Conservation (phyloP, 2,329 filamentous ascomycete species). For the Aureobasidium uvarum region DNA sequence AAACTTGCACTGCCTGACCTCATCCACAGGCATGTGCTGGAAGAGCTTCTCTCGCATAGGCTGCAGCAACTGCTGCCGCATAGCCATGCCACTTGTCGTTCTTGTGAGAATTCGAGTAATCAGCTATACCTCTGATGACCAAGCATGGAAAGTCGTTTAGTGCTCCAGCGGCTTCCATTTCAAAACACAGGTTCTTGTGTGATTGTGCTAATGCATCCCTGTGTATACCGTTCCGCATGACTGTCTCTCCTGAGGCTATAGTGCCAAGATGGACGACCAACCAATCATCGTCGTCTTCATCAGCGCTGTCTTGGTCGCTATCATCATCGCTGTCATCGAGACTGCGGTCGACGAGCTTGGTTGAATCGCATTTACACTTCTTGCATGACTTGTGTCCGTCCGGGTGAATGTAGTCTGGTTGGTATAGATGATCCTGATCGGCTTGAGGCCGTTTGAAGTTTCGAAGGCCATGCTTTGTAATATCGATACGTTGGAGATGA, state of each 20-base stretch:
- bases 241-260: slow-evolving; percentile 33
- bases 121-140: slow-evolving; percentile 32
- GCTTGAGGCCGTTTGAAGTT: neutral
- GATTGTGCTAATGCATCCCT: slow-evolving; percentile 32
- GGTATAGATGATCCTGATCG: neutral
- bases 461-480: neutral
- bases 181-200: slow-evolving; percentile 29
- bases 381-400: slow-evolving; percentile 4
- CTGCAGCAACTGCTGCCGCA: slow-evolving; percentile 32
- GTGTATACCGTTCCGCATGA: slow-evolving; percentile 36
- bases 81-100: slow-evolving; percentile 32
- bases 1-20: slow-evolving; percentile 5
- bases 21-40: slow-evolving; percentile 8
- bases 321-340: neutral
- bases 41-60: slow-evolving; percentile 27
- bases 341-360: neutral
- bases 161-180: slow-evolving; percentile 33
- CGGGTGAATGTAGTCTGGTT: neutral
- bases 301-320: neutral
- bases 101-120: slow-evolving; percentile 33
- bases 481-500: neutral
- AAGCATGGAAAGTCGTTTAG: slow-evolving; percentile 32
- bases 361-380: slow-evolving; percentile 8
- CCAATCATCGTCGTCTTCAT: neutral
- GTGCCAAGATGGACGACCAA: slow-evolving; percentile 30